phyloP scores from a whole-genome alignment of 805 yeast species.

The Cyberlindnera nakhonratchasimensis region DNA sequence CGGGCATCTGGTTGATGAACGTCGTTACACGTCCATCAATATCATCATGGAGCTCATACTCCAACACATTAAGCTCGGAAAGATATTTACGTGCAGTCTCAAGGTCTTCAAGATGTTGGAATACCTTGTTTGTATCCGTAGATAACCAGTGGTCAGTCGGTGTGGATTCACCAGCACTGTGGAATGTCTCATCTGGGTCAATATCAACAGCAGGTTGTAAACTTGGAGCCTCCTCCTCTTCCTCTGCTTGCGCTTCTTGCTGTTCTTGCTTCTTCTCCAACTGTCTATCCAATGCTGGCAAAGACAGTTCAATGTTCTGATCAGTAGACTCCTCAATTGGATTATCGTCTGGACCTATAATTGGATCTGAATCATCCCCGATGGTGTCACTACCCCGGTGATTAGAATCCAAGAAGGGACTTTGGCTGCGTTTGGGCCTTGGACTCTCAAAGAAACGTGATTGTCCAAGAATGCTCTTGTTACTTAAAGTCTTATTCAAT shows the following conservation, averaged over 20 bases:
- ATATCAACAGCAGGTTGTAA: neutral
- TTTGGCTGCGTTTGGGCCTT: conserved; percentile 19
- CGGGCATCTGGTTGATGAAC: conserved; percentile 68
- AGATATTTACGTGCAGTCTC: conserved; percentile 30
- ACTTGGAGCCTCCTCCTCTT: neutral
- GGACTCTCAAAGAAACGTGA: conserved; percentile 22
- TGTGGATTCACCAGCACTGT: conserved; percentile 11
- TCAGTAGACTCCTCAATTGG: conserved; percentile 31
- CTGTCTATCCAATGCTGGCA: conserved; percentile 1
- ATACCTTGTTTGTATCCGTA: conserved; percentile 29
- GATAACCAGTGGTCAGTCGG: conserved; percentile 26
- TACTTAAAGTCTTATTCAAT: conserved; percentile 10
- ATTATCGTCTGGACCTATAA: conserved; percentile 19
- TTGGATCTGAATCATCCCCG: neutral
- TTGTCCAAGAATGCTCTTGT: conserved; percentile 19
- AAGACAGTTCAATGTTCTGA: conserved; percentile 20
- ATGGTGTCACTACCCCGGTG: conserved; percentile 22
- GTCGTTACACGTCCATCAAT: conserved; percentile 60
- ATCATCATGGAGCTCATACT: conserved; percentile 50
- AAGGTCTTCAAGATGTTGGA: conserved; percentile 29
- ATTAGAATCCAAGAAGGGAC: conserved; percentile 26
- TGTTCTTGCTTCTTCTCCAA: neutral
- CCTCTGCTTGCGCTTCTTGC: neutral
- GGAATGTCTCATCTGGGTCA: conserved; percentile 7
- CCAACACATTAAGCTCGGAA: conserved; percentile 17